Percentiles rank a stretch among this genome's conserved stretches.
phyloP scores from a whole-genome alignment of 2,329 filamentous ascomycete genomes.

The Hypocreales sp. region DNA sequence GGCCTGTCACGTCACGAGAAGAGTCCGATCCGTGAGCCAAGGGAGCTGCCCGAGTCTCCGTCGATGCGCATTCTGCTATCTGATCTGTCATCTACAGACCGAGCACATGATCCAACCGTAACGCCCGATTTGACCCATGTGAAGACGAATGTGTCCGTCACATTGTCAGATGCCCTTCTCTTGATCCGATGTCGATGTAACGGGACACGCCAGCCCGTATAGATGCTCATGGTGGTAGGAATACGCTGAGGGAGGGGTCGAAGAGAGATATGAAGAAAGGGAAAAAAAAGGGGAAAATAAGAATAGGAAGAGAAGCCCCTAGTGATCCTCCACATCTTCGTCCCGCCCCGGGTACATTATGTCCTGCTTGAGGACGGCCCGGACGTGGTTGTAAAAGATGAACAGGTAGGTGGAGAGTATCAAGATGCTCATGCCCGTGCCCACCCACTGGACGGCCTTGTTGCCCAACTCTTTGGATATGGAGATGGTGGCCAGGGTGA shows the following conservation, averaged over 20 bases:
- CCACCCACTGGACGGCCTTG: slow-evolving; percentile 28
- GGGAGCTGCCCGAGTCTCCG: too few relatives aligned
- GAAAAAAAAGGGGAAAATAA: background rate
- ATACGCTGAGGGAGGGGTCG: too few relatives aligned
- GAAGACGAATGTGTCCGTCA: background rate
- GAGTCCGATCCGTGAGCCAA: too few relatives aligned
- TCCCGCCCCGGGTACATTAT: slow-evolving; percentile 40
- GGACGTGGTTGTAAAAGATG: slow-evolving; percentile 25
- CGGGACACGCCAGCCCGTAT: too few relatives aligned
- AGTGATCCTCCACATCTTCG: slow-evolving; percentile 32
- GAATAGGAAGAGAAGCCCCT: background rate
- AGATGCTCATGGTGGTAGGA: too few relatives aligned
- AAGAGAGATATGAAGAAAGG: background rate
- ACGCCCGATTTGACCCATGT: too few relatives aligned
- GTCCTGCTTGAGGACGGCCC: slow-evolving; percentile 33
- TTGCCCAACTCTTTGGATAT: slow-evolving; percentile 33
- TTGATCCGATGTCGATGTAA: too few relatives aligned
- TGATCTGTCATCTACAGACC: too few relatives aligned
- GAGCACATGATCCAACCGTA: too few relatives aligned
- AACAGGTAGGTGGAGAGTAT: slow-evolving; percentile 25
- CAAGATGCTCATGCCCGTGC: slow-evolving; percentile 32
- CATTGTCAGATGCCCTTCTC: background rate
- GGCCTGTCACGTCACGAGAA: too few relatives aligned
- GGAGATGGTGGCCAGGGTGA: slow-evolving; percentile 38
- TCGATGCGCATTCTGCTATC: too few relatives aligned